Base-by-base conservation (phyloP, 768 basidiomycete species). In the Rhodotorula paludigena region DNA sequence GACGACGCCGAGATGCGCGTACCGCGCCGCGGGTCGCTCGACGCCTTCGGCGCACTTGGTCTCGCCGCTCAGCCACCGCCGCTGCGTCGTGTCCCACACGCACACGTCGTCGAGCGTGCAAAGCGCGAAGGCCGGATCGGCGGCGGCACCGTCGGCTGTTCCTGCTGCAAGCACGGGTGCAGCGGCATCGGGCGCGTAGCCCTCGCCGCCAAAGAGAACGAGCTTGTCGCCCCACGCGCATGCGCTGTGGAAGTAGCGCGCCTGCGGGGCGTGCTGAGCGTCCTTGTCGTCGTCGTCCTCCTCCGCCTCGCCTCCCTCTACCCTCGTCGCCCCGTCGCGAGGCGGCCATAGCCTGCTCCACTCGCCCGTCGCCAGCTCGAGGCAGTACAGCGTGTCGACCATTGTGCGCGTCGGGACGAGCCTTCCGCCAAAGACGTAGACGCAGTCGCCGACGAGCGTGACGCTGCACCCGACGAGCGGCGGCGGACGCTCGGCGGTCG, bases 361-460 rank as follows among this genome's bases (percentile, higher is more conserved):
- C 18, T 81, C 79, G 75, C 89, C 87, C 4, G 87, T 86, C 61
- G 86, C 82, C 71, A 97, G 81, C 80, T 97, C 88, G 77, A 98
- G 91, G 45, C 85, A 82, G 80, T 92, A 97, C 74, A 99, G 84
- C 80, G 93, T 90, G 44, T 87, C 84, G 56, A 91, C 87, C 87
- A 97, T 92, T 69, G 86, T 83, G 42, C 91, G 86, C 66, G 89
- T 89, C 21, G 89, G 84, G 63, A 92, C 91, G 59, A 90, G 81
- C 42, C 92, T 84, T 23, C 93, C 92, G 51, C 92, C 94, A 76
- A 93, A 94, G 41, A 96, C 84, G 77, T 89, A 94, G 84, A 92
- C 85, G 78, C 88, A 88, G 52, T 87, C 87, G 55, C 88, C 89
- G 41, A 92, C 84, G 66, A 92, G 87, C 47, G 91, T 92, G n/a